Base-by-base conservation (phyloP, 352 stramenopile species). In the Pythium volutum region DNA sequence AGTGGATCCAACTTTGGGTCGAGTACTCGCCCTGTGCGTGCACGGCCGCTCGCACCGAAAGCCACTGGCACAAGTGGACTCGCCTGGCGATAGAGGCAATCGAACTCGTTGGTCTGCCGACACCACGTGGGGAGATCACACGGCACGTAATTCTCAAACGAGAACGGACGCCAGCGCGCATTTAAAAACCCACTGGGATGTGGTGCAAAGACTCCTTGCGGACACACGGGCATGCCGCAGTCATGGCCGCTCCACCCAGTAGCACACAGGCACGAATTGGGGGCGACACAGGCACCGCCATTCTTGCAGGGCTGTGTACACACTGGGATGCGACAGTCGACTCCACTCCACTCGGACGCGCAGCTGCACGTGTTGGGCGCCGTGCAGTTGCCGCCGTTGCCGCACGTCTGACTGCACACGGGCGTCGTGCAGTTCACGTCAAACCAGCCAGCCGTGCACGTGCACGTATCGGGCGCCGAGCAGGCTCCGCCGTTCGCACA, bases 351-450 rank as follows among this genome's bases (percentile, higher is more conserved):
- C 25, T 97, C 76, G 8, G 59, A 64, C 0, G 90, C 64, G 61
- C 96, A 99, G 26, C 78, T 86, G 69, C 96, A 99, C 1, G 71
- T 89, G 64, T 97, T 79, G 0, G 95, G 91, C 3, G 77, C 81
- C 9, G 92, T 98, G 67, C 96, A 99, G 59, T 98, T 98, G 0
- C 91, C 96, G 18, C 89, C 88, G 69, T 99, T 99, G 0, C 95
- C 96, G 72, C 96, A 99, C 10, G 96, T 99, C 69, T 98, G 89
- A 8, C 76, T 55, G 59, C 96, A 99, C 22, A 98, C 94, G 0
- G 96, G 96, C 5, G 96, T 98, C 3, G 95, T 98, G 70, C 96
- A 99, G 69, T 98, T 98, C 0, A 89, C 55, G 61, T 98, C 96
- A 62, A 98, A 98, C 96, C 96, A 99, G 0, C 96, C 96, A 8